A percentile compares a stretch with the other conserved stretches of the same genome.
These are phyloP conservation scores for Phlegmacium glaucopus DNA, from an alignment of 768 basidiomycete species.

Conservation along the genomic window DNA sequence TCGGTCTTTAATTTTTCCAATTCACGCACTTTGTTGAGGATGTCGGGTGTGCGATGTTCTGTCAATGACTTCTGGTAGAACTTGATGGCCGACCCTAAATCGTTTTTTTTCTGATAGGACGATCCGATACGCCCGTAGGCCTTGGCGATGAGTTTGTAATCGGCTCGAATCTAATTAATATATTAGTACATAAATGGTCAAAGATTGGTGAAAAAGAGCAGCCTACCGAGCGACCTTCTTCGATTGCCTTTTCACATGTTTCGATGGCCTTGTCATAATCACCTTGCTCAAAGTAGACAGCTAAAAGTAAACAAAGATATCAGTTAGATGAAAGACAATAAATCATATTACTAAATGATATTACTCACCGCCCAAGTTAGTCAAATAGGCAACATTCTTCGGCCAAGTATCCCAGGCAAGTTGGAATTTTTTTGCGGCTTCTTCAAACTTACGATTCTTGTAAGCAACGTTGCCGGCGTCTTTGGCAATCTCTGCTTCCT, in stretches of 20 bases:
- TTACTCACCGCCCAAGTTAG: conserved; percentile 76
- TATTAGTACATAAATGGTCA: not conserved
- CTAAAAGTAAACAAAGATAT: conserved; percentile 33
- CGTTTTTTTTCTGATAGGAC: conserved; percentile 78
- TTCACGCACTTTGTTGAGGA: conserved; percentile 86
- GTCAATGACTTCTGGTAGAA: conserved; percentile 92
- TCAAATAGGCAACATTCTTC: conserved; percentile 90
- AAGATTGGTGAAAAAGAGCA: not conserved
- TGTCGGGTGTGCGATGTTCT: conserved; percentile 93
- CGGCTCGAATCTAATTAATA: conserved; percentile 64
- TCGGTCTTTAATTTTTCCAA: conserved; percentile 78
- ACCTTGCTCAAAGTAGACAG: conserved; percentile 91
- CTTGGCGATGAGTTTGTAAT: conserved; percentile 95
- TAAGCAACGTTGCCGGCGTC: conserved; percentile 76
- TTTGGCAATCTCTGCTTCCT: conserved; percentile 78
- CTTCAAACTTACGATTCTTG: conserved; percentile 80
- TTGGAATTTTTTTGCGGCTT: conserved; percentile 71
- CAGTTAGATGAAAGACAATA: not conserved
- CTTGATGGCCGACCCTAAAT: conserved; percentile 77
- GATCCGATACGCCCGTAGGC: conserved; percentile 88
- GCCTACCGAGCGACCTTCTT: conserved; percentile 80
- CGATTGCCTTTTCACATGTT: conserved; percentile 92
- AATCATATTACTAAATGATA: not conserved
- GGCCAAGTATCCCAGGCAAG: conserved; percentile 94
- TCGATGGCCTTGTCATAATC: conserved; percentile 91